Base-by-base conservation (phyloP, 768 basidiomycete species). In the Suillus discolor region DNA sequence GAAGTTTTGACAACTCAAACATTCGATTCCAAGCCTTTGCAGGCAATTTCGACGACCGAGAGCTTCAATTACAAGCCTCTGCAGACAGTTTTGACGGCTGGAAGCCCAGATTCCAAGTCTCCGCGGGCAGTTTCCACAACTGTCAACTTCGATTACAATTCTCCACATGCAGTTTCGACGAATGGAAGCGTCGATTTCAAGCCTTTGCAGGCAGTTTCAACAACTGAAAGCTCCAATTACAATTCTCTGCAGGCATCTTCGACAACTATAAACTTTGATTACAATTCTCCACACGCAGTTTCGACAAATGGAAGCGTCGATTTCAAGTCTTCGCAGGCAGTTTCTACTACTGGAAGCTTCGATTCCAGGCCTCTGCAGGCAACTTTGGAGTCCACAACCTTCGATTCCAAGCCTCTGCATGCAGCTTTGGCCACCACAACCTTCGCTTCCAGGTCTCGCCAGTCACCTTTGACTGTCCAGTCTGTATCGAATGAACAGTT, bases 241-340 rank as follows among this genome's bases (percentile, higher is more conserved):
- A 28, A 28, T 2, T 28, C 25, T 28, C 25, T 28, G n/a, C n/a
- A 47, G n/a, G 45, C 11, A 20, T 9, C 2, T 47, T 47, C 11
- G 4, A n/a, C 45, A 0, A 47, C n/a, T 2, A n/a, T 3, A n/a
- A 12, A 1, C 45, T n/a, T 0, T 0, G 11, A 47, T 5, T 47
- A 4, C 45, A 47, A 2, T 20, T n/a, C 11, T n/a, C n/a, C 11
- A n/a, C 20, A 47, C 4, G 45, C 11, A n/a, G n/a, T n/a, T 47
- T 47, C n/a, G n/a, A 11, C n/a, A 8, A n/a, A 11, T 2, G 45
- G 11, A 23, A 23, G n/a, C 11, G 2, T 5, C 2, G 12, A 47
- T 47, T 47, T 5, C 9, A 47, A 12, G 12, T 5, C n/a, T 23
- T 11, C 2, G 45, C n/a, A 47, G 11, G 45, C 20, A 47, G 45